phyloP scores from a whole-genome alignment of 2,329 filamentous ascomycete species.

The Botrytis aclada region DNA sequence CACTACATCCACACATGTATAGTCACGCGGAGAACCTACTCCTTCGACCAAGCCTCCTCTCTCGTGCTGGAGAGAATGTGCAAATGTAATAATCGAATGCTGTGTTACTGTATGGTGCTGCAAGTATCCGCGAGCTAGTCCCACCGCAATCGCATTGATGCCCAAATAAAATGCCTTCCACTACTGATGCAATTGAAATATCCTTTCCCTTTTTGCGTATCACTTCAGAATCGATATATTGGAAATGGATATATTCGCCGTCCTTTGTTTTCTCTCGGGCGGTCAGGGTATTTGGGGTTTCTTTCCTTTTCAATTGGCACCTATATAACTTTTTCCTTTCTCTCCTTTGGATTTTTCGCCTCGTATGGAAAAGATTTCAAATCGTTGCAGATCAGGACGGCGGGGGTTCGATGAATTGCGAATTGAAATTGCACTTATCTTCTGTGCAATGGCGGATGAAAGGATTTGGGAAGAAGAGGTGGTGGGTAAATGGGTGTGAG shows the following conservation, averaged over 20 bases:
- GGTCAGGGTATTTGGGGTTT: conserved; percentile 11
- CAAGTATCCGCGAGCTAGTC: conserved; percentile 33
- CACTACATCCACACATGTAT: conserved; percentile 18
- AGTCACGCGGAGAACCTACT: conserved; percentile 21
- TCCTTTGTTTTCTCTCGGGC: conserved; percentile 10
- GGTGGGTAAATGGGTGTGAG: not conserved
- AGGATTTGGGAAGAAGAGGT: not conserved
- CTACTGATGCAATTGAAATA: conserved; percentile 19
- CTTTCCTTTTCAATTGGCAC: not conserved
- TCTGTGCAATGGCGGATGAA: conserved; percentile 16
- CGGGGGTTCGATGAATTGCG: not conserved
- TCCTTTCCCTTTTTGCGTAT: conserved; percentile 17
- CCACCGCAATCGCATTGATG: conserved; percentile 35
- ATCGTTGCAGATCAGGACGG: not conserved
- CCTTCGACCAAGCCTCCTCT: conserved; percentile 14
- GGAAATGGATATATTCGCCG: conserved; percentile 20
- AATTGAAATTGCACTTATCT: conserved; percentile 17
- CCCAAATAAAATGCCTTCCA: conserved; percentile 27
- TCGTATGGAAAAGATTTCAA: not conserved
- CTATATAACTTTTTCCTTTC: not conserved
- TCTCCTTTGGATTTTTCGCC: not conserved
- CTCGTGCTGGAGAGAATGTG: conserved; percentile 14
- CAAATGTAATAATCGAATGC: conserved; percentile 26
- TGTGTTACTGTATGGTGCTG: conserved; percentile 31
- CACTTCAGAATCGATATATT: conserved; percentile 22